Evolutionary conservation across 2,329 filamentous ascomycete species (phyloP).

Genomic region (Pestalotiopsis sp.): DNA sequence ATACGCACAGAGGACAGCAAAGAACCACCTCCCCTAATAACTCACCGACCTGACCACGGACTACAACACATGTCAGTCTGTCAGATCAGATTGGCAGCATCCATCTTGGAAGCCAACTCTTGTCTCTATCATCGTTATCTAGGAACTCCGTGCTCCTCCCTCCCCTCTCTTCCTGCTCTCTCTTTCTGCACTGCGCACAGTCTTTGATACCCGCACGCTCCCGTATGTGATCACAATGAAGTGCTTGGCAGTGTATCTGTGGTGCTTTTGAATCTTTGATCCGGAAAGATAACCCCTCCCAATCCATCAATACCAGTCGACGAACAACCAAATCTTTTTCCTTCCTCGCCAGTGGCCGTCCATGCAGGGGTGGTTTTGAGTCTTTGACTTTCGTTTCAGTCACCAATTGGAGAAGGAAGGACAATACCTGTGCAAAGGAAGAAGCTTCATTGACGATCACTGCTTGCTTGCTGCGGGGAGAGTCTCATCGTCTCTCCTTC

Average conservation of each 20-base stretch:
- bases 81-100: neutral
- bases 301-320: neutral
- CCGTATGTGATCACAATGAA: constrained; percentile 4
- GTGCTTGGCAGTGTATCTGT: neutral
- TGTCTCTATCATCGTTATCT: neutral
- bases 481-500: neutral
- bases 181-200: neutral
- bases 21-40: neutral
- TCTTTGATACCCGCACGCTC: neutral
- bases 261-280: constrained; percentile 2
- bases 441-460: constrained; percentile 9
- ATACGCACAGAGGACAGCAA: neutral
- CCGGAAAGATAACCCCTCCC: too few species aligned
- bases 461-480: neutral
- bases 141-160: neutral
- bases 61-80: constrained; percentile 5
- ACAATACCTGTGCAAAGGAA: constrained; percentile 2
- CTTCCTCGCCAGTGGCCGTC: neutral
- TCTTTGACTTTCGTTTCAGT: constrained; percentile 12
- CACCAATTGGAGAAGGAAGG: constrained; percentile 1
- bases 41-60: neutral
- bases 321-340: neutral
- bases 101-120: neutral
- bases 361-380: constrained; percentile 11
- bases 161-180: neutral